phyloP scores from a whole-genome alignment of 495 filamentous ascomycete species.

The Filosporella fistucella region DNA sequence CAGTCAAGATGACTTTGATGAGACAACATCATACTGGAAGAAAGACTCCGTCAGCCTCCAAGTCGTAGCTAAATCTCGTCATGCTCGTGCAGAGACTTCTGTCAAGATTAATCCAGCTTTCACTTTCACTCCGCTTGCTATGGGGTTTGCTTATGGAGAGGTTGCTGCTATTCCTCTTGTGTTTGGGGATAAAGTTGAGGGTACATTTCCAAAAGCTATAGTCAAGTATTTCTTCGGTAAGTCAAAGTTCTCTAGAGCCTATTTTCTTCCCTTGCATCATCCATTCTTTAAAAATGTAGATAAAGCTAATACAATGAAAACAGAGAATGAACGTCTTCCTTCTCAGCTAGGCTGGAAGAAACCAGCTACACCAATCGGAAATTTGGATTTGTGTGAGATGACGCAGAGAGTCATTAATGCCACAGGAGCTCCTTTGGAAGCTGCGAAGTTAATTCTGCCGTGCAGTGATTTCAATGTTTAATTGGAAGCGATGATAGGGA shows the following conservation, averaged over 20 bases:
- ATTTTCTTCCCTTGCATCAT: background rate
- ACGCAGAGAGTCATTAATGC: conserved; percentile 4
- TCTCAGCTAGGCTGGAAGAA: background rate
- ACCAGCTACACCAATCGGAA: conserved; percentile 1
- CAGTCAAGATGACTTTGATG: background rate
- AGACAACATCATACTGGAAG: background rate
- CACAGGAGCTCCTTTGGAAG: background rate
- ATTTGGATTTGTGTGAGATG: conserved; percentile 5
- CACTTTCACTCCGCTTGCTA: background rate
- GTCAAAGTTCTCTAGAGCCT: background rate
- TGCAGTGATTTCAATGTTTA: conserved; percentile 3
- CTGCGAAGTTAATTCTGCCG: background rate
- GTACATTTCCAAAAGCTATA: background rate
- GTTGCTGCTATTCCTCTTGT: background rate
- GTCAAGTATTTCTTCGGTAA: background rate
- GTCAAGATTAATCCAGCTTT: background rate
- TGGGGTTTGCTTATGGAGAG: background rate
- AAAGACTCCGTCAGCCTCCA: background rate
- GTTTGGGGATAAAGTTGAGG: background rate
- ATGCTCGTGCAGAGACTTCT: background rate
- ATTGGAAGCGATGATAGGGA: no score
- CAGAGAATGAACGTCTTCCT: background rate
- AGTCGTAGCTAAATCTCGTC: background rate
- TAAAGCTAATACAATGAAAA: background rate
- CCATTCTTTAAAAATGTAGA: no score